Conservation (phyloP, 23 red algal genomes). For the Chondrus crispus region DNA sequence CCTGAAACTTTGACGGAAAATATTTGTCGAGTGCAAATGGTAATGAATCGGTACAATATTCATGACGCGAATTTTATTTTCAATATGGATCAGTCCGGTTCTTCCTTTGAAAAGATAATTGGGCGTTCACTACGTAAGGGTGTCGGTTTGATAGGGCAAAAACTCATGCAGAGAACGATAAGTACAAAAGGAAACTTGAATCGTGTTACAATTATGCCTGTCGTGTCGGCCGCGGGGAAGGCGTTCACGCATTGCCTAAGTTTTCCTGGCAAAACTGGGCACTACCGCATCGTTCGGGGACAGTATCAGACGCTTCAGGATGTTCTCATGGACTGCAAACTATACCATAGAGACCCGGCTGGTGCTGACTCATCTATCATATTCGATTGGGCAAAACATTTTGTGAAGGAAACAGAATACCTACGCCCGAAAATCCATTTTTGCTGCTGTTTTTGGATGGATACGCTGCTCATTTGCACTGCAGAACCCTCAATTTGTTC, state of each 20-base stretch:
- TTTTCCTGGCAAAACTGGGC: neutral
- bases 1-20: neutral
- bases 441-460: conserved; percentile 22
- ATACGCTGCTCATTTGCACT: neutral
- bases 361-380: neutral
- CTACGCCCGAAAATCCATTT: neutral
- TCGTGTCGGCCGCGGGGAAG: neutral
- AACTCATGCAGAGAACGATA: too few species aligned
- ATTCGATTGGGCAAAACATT: neutral
- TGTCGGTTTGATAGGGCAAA: neutral
- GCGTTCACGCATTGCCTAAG: neutral
- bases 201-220: neutral
- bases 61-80: neutral
- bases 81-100: neutral
- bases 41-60: neutral
- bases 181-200: conserved; percentile 15
- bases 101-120: neutral
- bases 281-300: neutral
- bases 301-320: neutral
- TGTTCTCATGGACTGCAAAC: neutral
- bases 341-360: conserved; percentile 3
- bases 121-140: neutral
- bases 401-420: conserved; percentile 13
- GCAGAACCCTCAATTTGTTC: neutral
- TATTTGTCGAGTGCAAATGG: neutral